A percentile compares a stretch with the other conserved stretches of the same genome.
Conservation (phyloP, 2,329 filamentous ascomycete species). For the Penicillium crustosum region DNA sequence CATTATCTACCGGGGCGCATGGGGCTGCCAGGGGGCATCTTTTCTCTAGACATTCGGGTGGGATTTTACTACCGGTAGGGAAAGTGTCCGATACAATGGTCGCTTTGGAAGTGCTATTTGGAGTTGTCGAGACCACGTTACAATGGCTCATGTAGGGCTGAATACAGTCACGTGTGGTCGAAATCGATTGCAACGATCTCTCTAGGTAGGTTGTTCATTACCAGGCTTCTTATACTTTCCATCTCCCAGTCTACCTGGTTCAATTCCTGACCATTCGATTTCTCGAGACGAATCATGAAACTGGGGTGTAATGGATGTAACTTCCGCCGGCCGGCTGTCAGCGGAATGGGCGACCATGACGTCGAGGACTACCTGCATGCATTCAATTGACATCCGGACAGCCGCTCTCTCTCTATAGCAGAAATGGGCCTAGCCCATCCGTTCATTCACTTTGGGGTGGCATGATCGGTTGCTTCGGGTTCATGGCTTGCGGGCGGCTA, state of each 20-base stretch:
- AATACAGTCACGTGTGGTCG: neutral
- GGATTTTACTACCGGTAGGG: neutral
- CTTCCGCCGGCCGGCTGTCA: conserved; percentile 4
- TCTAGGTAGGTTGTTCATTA: neutral
- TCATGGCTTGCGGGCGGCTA: no score
- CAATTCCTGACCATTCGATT: neutral
- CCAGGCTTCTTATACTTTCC: neutral
- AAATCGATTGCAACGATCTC: neutral
- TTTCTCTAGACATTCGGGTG: neutral
- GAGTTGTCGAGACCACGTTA: no score
- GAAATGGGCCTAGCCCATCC: neutral
- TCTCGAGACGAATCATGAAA: neutral
- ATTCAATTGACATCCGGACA: conserved; percentile 1
- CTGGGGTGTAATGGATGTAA: neutral
- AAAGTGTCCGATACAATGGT: no score
- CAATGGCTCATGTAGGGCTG: neutral
- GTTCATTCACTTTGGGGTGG: neutral
- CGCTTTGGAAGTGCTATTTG: neutral
- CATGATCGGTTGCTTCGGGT: no score
- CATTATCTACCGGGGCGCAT: no score
- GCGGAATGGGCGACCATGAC: conserved; percentile 9
- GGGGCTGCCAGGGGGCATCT: neutral
- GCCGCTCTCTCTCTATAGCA: neutral
- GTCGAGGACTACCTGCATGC: neutral
- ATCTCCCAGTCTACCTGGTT: neutral